Evolutionary conservation across 208 protist genomes (phyloP).

Genomic region (Kentomonas sorsogonicus): DNA sequence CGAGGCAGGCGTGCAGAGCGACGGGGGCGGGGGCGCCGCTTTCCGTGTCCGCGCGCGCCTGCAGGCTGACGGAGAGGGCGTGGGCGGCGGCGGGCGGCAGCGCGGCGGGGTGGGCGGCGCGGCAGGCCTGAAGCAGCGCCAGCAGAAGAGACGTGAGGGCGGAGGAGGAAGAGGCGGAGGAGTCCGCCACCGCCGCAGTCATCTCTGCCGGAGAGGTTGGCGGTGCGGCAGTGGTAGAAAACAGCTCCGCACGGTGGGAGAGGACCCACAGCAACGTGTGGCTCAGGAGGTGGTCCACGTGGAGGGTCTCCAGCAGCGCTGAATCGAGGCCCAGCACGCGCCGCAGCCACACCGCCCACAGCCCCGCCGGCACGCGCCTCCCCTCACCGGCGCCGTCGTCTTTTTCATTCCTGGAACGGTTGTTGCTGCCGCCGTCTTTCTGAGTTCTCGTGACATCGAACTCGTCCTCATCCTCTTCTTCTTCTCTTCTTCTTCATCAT

Average conservation of each 20-base stretch:
- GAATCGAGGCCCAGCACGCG: slow-evolving; percentile 27
- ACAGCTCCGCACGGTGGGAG: slow-evolving; percentile 20
- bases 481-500: no score
- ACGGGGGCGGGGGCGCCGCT: not conserved
- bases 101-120: no score
- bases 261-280: slow-evolving; percentile 44
- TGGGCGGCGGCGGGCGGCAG: no score
- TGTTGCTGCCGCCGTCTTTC: no score
- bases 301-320: slow-evolving; percentile 30
- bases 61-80: not conserved
- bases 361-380: not conserved
- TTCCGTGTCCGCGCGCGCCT: not conserved
- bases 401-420: no score
- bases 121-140: not conserved
- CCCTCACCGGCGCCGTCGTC: no score
- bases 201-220: not conserved
- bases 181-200: not conserved
- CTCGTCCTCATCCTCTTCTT: no score
- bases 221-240: not conserved
- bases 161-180: not conserved
- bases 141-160: not conserved
- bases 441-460: no score
- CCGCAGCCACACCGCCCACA: slow-evolving; percentile 43
- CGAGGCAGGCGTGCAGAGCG: no score
- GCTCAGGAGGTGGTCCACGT: slow-evolving; percentile 38